These are phyloP conservation scores for Pichia norvegensis DNA, from an alignment of 1,139 yeast species.

Conservation along the genomic window DNA sequence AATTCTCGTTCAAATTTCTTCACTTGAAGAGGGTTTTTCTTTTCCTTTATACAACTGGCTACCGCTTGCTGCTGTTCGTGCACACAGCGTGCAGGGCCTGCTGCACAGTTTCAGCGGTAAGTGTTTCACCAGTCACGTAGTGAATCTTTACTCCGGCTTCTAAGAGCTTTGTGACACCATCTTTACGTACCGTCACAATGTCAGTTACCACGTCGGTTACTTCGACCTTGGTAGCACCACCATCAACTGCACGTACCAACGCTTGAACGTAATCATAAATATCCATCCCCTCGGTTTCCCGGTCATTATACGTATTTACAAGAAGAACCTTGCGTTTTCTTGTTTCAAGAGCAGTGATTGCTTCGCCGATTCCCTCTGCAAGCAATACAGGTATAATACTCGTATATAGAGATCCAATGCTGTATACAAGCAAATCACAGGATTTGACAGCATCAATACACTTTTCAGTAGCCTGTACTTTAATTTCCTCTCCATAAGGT, in stretches of 20 bases:
- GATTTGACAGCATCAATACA: slow-evolving; percentile 46
- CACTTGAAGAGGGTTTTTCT: not conserved
- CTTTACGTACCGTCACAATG: not conserved
- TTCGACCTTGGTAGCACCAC: not conserved
- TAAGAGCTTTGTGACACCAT: not conserved
- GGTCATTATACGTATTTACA: slow-evolving; percentile 41
- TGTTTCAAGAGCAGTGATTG: not conserved
- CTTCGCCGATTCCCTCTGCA: slow-evolving; percentile 47
- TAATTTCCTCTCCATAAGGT: slow-evolving; percentile 82
- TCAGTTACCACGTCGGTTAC: not conserved
- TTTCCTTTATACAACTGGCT: not conserved
- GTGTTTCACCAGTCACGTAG: too few relatives aligned
- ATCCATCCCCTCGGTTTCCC: slow-evolving; percentile 13
- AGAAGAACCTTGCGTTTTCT: not conserved
- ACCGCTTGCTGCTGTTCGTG: too few relatives aligned
- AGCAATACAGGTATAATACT: slow-evolving; percentile 73
- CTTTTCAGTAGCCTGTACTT: slow-evolving; percentile 65
- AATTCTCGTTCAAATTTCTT: not conserved
- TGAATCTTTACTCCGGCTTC: not conserved
- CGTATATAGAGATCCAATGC: slow-evolving; percentile 86
- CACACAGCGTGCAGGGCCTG: not conserved
- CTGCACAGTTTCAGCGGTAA: not conserved
- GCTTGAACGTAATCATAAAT: slow-evolving; percentile 8
- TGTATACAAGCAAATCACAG: slow-evolving; percentile 57
- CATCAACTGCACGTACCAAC: not conserved